Percentiles rank a stretch among this genome's conserved stretches.
Conservation (phyloP, 352 stramenopile genomes). For the Globisporangium orthogonon region DNA sequence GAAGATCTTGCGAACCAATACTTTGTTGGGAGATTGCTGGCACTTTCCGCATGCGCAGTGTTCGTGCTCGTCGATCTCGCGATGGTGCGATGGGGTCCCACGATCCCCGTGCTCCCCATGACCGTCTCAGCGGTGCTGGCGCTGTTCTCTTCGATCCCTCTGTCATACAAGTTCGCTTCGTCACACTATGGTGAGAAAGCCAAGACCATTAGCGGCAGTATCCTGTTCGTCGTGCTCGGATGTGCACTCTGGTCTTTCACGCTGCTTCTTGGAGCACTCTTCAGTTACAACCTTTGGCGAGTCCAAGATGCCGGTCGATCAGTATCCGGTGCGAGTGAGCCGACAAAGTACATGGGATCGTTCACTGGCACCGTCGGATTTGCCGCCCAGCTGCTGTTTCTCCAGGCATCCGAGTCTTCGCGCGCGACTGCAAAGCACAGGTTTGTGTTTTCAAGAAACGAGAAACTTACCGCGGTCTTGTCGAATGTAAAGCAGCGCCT, state of each 20-base stretch:
- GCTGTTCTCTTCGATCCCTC: conserved; percentile 45
- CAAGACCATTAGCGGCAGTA: conserved; percentile 31
- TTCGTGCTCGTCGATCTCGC: conserved; percentile 49
- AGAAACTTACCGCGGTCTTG: conserved; percentile 8
- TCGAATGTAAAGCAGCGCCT: conserved; percentile 11
- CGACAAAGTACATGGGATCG: conserved; percentile 36
- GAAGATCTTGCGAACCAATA: conserved; percentile 25
- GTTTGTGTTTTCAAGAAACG: neutral
- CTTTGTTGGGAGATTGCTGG: conserved; percentile 32
- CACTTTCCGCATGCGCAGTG: conserved; percentile 29
- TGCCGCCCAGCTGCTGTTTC: conserved; percentile 35
- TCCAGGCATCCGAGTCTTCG: conserved; percentile 24
- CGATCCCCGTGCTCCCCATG: conserved; percentile 38
- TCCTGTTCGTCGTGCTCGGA: conserved; percentile 44
- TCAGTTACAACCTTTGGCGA: conserved; percentile 35
- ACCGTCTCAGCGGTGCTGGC: conserved; percentile 35
- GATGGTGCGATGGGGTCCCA: conserved; percentile 33
- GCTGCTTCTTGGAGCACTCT: conserved; percentile 37
- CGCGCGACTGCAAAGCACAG: neutral
- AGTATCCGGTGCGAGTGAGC: conserved; percentile 1
- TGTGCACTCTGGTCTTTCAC: conserved; percentile 56
- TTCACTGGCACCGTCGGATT: conserved; percentile 45
- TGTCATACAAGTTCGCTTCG: conserved; percentile 38
- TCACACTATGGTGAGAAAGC: conserved; percentile 21
- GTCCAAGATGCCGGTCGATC: conserved; percentile 14